Evolutionary conservation across 225 moss, liverwort and hornwort species (phyloP).

Genomic region (Physcomitrium patens): DNA sequence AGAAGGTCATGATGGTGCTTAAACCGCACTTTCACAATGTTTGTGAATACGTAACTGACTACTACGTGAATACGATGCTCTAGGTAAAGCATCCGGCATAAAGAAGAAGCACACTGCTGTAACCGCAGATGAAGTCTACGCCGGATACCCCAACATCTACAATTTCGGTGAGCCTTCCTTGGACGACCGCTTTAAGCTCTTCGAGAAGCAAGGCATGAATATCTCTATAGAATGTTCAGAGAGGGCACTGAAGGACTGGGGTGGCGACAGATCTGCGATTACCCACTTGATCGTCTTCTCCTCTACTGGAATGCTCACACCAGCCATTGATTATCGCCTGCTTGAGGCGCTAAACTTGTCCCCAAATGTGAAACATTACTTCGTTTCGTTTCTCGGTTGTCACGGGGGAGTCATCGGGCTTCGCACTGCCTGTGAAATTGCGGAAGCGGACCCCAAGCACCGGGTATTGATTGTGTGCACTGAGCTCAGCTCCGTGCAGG

Average conservation of each 20-base stretch:
- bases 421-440: constrained; percentile 34
- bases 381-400: constrained; percentile 38
- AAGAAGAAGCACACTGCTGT: constrained; percentile 33
- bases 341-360: constrained; percentile 24
- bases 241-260: constrained; percentile 35
- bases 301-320: constrained; percentile 33
- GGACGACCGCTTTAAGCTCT: constrained; percentile 37
- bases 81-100: constrained; percentile 39
- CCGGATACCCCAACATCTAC: constrained; percentile 20
- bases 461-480: constrained; percentile 33
- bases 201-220: constrained; percentile 31
- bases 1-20: too few relatives aligned
- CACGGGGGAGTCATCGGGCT: constrained; percentile 36
- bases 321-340: constrained; percentile 32
- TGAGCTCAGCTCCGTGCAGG: constrained; percentile 33
- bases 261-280: constrained; percentile 33
- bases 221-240: constrained; percentile 27
- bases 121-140: constrained; percentile 20
- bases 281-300: constrained; percentile 42
- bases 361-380: constrained; percentile 26
- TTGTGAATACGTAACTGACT: not conserved
- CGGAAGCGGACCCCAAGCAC: constrained; percentile 24
- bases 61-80: not conserved
- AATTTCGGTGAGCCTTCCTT: constrained; percentile 36
- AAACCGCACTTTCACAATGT: too few relatives aligned